phyloP scores from a whole-genome alignment of 352 stramenopile species.

The Phytopythium chamaehyphon region DNA sequence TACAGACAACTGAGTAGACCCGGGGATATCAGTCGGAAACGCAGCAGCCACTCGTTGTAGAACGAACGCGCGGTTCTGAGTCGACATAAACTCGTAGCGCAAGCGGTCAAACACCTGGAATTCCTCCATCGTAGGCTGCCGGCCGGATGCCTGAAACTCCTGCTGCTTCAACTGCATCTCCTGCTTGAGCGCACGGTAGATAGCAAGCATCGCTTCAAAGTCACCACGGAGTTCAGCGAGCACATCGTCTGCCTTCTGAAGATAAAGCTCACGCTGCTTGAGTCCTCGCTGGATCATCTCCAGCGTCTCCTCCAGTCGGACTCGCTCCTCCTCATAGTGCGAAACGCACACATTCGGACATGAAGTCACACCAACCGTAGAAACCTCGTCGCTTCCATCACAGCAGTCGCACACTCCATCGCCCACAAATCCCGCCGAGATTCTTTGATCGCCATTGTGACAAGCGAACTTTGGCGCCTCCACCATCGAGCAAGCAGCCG shows the following conservation, averaged over 20 bases:
- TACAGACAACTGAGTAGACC: background rate
- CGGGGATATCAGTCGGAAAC: conserved; percentile 29
- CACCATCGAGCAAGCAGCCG: conserved; percentile 63
- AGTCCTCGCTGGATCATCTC: conserved; percentile 19
- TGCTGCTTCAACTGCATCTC: conserved; percentile 28
- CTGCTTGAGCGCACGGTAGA: conserved; percentile 14
- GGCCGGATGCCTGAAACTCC: conserved; percentile 11
- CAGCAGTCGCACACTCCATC: conserved; percentile 98
- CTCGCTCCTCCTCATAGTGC: conserved; percentile 16
- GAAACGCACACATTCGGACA: conserved; percentile 42
- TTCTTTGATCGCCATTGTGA: conserved; percentile 17
- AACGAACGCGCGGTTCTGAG: conserved; percentile 53
- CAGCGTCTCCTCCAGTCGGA: conserved; percentile 15
- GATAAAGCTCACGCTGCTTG: conserved; percentile 19
- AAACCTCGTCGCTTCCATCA: conserved; percentile 92
- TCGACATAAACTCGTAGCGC: conserved; percentile 29
- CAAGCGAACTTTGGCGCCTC: conserved; percentile 33
- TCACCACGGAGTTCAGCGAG: conserved; percentile 21
- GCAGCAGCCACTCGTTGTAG: conserved; percentile 39
- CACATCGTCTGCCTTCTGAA: conserved; percentile 13
- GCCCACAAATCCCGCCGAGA: conserved; percentile 61
- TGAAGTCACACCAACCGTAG: background rate
- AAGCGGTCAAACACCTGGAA: conserved; percentile 20
- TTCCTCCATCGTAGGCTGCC: conserved; percentile 23
- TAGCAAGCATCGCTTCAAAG: conserved; percentile 15